Base-by-base conservation (phyloP, 75 land plant genomes). In the Cupressus sempervirens region DNA sequence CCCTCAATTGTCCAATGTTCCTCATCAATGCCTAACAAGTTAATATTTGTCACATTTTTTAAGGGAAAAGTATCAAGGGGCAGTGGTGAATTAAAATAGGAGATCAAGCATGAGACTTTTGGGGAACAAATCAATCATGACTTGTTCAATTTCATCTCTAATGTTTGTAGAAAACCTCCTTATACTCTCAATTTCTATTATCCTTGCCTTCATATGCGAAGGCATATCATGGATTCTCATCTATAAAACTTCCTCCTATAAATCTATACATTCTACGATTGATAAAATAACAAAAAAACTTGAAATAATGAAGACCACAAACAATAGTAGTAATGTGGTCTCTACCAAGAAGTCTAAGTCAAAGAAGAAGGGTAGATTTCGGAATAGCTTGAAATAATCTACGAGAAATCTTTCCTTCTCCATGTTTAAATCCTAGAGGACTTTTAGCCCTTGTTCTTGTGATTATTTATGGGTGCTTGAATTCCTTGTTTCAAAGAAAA, bases 311-410 rank as follows among this genome's bases (percentile, higher is more conserved):
- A 95, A 95, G 81, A 90, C 90, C 85, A 48, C 87, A 23, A 43
- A 87, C 41, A 13, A 87, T 15, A 58, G 26, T 58, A 58, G 26
- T 5, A 58, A 58, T 7, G 26, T n/a, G 2, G 43, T 81, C 38
- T 26, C 82, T 15, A 74, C 86, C 67, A 86, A 83, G 54, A 53
- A 74, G 26, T 87, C 93, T 82, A 94, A 91, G 85, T 84, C 87
- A 88, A 95, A 95, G 91, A 97, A 97, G 91, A 92, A 94, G 87
- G 99, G 95, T 73, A 95, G 99, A 83, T 89, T 95, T 87, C 94
- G 95, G 91, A 93, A 91, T 85, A 87, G 88, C 82, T 87, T 95
- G 12, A 96, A 96, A 87, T 94, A 96, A 52, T 90, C 95, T 35
- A 88, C 89, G 83, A 88, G 96, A 12, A 96, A 96, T 62, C 86